These are phyloP conservation scores for Irpex sp. DNA, from an alignment of 1,284 basidiomycete genomes.

Conservation along the genomic window DNA sequence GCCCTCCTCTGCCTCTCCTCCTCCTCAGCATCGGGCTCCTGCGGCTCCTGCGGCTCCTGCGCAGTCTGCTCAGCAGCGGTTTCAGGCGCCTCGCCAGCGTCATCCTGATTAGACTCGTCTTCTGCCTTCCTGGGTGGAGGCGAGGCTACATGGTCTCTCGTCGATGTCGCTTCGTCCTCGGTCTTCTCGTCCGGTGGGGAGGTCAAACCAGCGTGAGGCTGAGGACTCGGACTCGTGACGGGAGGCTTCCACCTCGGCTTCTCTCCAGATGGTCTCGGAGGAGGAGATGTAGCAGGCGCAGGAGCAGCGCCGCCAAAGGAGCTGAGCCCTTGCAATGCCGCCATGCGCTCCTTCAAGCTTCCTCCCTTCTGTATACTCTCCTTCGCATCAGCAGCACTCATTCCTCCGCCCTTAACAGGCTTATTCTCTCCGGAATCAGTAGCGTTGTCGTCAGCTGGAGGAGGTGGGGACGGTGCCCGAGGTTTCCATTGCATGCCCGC, in stretches of 20 bases:
- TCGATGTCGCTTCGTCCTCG: slow-evolving; percentile 16
- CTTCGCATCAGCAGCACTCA: slow-evolving; percentile 84
- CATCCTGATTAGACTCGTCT: slow-evolving; percentile 28
- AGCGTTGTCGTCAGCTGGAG: slow-evolving; percentile 31
- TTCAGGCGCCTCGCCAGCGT: slow-evolving; percentile 29
- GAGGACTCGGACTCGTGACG: background rate
- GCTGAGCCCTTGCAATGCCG: slow-evolving; percentile 77
- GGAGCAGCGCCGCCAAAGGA: slow-evolving; percentile 61
- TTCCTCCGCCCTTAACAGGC: slow-evolving; percentile 28
- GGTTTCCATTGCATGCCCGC: slow-evolving; percentile 72
- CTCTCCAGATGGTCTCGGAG: slow-evolving; percentile 60
- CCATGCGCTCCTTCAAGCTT: slow-evolving; percentile 90
- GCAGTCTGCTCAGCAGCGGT: slow-evolving; percentile 19
- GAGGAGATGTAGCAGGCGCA: slow-evolving; percentile 33
- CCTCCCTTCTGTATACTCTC: slow-evolving; percentile 71
- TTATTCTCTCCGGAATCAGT: slow-evolving; percentile 13
- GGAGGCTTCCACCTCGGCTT: slow-evolving; percentile 84
- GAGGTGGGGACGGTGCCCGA: slow-evolving; percentile 50
- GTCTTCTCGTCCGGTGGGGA: slow-evolving; percentile 37
- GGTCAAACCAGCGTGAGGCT: slow-evolving; percentile 29
- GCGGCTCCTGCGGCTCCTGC: slow-evolving; percentile 33
- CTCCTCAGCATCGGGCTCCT: slow-evolving; percentile 62
- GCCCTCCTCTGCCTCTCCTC: slow-evolving; percentile 78
- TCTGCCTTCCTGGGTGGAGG: slow-evolving; percentile 27
- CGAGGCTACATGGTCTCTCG: background rate